Evolutionary conservation across 495 filamentous ascomycete species (phyloP), one percentile per base, ranked within the genome.

Genomic region (Pseudoneurospora amorphoporcata): DNA sequence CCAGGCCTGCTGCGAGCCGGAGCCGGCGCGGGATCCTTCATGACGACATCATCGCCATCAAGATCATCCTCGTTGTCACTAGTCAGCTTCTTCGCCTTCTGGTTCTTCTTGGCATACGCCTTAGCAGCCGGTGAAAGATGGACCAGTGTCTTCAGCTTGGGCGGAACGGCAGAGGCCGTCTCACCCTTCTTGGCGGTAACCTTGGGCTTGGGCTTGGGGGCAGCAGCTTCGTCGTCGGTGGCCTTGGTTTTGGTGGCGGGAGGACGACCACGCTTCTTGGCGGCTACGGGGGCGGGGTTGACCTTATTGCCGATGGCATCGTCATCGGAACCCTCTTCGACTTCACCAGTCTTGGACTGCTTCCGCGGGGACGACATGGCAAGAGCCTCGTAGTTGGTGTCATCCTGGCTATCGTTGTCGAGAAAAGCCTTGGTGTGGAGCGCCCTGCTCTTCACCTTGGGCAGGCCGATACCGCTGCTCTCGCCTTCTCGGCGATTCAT

Each of bases 341-440:
- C 83, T 82, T 85, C 90, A 82, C 84, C 87, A 78, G 87, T 70
- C 84, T 90, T 79, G 82, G 87, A 70, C 19, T 80, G 77, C 74
- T 87, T 87, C 17, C 81, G 79, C 4, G 86, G 85, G 4, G 85
- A 87, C 10, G 85, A 84, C 77, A 82, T 85, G 53, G 93, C 88
- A 41, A 97, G 87, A 80, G 90, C 91, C 80, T 91, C 92, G 83
- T 96, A 97, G 76, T 97, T 92, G 8, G 94, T 97, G 76, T 94
- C 92, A 74, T 89, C 87, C 69, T 90, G 87, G 69, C 89, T 87
- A 65, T 92, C 90, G 69, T 86, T 79, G 70, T 87, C 85, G 42
- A 83, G 80, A 35, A 78, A 77, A 41, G 84, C 83, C 73, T 89
- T 88, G 23, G 85, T 81, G 53, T 65, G 53, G 29, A 65, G 35